phyloP scores from a whole-genome alignment of 1,139 yeast genomes.

The Kazachstania sp. region DNA sequence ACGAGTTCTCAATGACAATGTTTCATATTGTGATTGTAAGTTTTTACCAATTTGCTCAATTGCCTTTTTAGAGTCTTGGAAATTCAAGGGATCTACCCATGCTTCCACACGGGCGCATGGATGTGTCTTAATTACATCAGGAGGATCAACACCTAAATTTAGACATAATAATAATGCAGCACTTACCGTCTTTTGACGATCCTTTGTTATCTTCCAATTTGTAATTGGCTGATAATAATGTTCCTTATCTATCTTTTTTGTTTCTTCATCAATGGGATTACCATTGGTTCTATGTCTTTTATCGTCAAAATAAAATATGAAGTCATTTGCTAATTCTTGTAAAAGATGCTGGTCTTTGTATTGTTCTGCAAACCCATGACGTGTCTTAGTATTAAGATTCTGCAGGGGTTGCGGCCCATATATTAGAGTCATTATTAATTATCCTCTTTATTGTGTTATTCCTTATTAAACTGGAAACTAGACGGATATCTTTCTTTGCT shows the following conservation, averaged over 20 bases:
- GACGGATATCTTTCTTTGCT: too few relatives aligned
- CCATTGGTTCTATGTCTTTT: conserved; percentile 90
- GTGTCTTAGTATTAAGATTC: conserved; percentile 47
- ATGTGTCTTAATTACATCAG: conserved; percentile 87
- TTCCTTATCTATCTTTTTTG: conserved; percentile 38
- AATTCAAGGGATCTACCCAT: conserved; percentile 85
- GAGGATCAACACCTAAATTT: conserved; percentile 94
- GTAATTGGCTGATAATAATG: conserved; percentile 58
- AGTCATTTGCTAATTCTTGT: conserved; percentile 56
- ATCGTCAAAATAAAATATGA: conserved; percentile 75
- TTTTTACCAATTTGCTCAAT: conserved; percentile 85
- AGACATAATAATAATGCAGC: conserved; percentile 88
- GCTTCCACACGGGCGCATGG: conserved; percentile 92
- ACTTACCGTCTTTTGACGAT: conserved; percentile 86
- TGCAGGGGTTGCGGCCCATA: conserved; percentile 32
- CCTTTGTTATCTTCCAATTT: conserved; percentile 89
- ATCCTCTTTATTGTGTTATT: neutral
- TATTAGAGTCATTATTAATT: conserved; percentile 16
- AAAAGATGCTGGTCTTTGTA: conserved; percentile 54
- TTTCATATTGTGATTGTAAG: conserved; percentile 81
- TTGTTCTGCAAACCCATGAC: conserved; percentile 80
- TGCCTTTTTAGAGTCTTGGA: conserved; percentile 82
- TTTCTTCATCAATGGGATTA: conserved; percentile 59
- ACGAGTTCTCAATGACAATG: conserved; percentile 75
- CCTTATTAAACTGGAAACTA: neutral